Evolutionary conservation across 2,329 filamentous ascomycete genomes (phyloP), one percentile per base, ranked within the genome.

Genomic region (Alternaria alternata): DNA sequence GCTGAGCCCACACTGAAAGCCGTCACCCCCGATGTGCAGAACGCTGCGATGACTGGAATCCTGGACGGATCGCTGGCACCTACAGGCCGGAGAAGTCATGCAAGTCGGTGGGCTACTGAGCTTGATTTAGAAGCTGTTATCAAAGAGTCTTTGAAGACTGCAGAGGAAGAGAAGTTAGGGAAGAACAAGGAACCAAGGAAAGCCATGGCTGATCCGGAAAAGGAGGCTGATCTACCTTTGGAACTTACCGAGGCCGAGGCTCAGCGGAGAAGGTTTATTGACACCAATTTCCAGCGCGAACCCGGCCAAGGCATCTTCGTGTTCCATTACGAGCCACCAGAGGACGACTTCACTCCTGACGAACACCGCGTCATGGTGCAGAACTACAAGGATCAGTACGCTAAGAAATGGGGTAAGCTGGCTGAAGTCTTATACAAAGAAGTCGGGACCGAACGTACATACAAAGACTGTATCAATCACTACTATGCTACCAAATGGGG

Each of bases 321-420:
- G 14, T 93, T 91, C 82, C 87, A 92, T 59, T 89, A 91, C 51
- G 84, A 92, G 47, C 89, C 91, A 12, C 89, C 89, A 5, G 82
- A 88, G 54, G 88, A 92, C 73, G 92, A 93, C 71, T 94, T 94
- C 77, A 91, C 87, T 0, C 83, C 87, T 18, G 87, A 90, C 63
- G 92, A 95, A 75, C 84, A 87, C 38, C 84, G 86, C 44, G 82
- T 86, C 28, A 93, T 95, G 73, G 90, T 93, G 67, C 88, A 90
- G 67, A 85, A 87, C 11, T 94, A 93, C 71, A 83, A 91, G 51
- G 89, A 92, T 62, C 74, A 78, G 43, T 87, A 86, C 59, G 90
- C 91, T 0, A 95, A 95, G 82, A 91, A 93, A 72, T 95, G 91
- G 91, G 90, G 91, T 57, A 88, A 87, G 68, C 88, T 95, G 59